Base-by-base conservation (phyloP, 2,329 filamentous ascomycete genomes). In the Seiridium cupressi region DNA sequence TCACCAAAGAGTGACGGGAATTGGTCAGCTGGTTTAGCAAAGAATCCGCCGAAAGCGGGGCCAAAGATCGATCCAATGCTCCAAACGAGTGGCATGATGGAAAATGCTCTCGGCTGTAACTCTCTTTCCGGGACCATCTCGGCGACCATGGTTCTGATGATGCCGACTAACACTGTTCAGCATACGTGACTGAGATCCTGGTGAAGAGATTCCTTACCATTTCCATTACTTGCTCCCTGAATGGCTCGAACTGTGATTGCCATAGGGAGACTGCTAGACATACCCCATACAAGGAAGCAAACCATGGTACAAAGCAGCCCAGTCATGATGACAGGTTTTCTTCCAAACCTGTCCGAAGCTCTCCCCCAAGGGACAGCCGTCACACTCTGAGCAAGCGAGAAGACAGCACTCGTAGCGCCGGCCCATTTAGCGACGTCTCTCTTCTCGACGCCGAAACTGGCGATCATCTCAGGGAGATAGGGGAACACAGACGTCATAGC, bases 71-170 rank as follows among this genome's bases (percentile, higher is more conserved):
- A 90, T 0, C 94, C 94, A 57, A 97, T 79, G 9, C 89, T 93
- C 90, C 92, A 98, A 38, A 86, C 91, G 13, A 98, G 77, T 3
- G 94, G 94, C 93, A 98, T 97, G 51, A 98, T 81, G 64, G 89
- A 93, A 74, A 98, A 98, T 0, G 95, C 95, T 57, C 87, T 82
- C 0, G 94, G 93, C 70, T 97, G 94, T 5, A 97, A 80, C 70
- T 93, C 90, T 72, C 85, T 92, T 73, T 95, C 88, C 0, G 92
- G 91, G 1, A 97, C 93, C 83, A 97, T 88, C 74, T 97, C 94
- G 0, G 94, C 94, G 2, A 97, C 93, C 78, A 95, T 92, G 13
- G 92, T 96, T 65, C 93, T 81, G 64, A 97, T 89, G 63, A 97
- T 97, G 1, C 95, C 91, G n/a, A 94, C 89, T 88, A n/a, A 49